Base-by-base conservation (phyloP, 371 early-diverging fungal genomes). In the Mucor irregularis region DNA sequence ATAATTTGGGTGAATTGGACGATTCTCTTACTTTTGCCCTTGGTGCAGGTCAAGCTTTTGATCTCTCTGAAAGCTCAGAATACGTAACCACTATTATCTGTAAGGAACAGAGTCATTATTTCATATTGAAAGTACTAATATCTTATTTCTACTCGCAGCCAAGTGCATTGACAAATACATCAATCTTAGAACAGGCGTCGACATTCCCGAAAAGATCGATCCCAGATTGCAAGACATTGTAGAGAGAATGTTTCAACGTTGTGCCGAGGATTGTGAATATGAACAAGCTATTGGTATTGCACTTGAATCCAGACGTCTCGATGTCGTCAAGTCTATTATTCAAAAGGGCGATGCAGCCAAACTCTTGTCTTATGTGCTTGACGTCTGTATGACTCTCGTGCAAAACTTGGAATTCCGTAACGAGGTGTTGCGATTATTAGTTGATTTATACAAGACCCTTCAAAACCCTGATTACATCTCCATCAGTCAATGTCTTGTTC, bases 121-220 rank as follows among this genome's bases (percentile, higher is more conserved):
- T 55, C 13, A 30, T 40, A 13, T 2, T 21, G 5, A 39, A 13
- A 1, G 21, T 24, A 19, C 6, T 14, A 4, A 29, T 5, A 3
- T 38, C 24, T 24, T 37, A 33, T 38, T 29, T 26, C 1, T 54
- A 14, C 11, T 13, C 44, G 14, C 53, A 88, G 90, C 89, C 34
- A 90, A 90, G 66, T 93, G 93, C 46, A 93, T 97, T 53, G 98
- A 97, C 73, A 90, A 91, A 66, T 97, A 97, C 72, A 97, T 97
- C 56, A 71, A 73, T 26, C 77, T 89, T 38, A 80, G 94, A 65
- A 67, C 74, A 33, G 49, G 64, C 19, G 72, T 76, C n/a, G 82
- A 80, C 9, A 67, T 70, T 28, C 58, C 57, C 8, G 78, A 74
- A 38, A 60, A 62, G 5, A 82, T 95, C 39, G 96, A 96, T 56